Evolutionary conservation across 345 rosid species (phyloP).

Genomic region (Stellera chamaejasme): DNA sequence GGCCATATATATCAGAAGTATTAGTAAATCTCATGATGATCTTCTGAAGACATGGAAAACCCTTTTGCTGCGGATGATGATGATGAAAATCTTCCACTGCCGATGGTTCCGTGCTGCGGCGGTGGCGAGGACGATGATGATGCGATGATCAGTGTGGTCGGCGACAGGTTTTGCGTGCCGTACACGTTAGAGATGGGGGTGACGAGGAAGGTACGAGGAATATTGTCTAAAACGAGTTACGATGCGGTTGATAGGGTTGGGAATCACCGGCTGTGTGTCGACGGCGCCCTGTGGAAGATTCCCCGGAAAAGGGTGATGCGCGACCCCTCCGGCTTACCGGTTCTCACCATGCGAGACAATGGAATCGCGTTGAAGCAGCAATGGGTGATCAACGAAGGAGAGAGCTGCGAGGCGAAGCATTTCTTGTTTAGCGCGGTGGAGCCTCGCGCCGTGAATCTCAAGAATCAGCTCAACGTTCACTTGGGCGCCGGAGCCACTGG

Average conservation of each 20-base stretch:
- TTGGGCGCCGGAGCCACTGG: constrained; percentile 23
- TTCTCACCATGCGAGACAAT: constrained; percentile 57
- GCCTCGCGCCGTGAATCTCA: constrained; percentile 47
- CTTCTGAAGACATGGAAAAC: too few species aligned
- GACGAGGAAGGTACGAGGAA: constrained; percentile 41
- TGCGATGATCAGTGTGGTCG: constrained; percentile 36
- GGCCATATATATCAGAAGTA: too few species aligned
- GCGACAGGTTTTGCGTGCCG: constrained; percentile 54
- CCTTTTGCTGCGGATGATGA: too few species aligned
- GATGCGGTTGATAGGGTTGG: constrained; percentile 51
- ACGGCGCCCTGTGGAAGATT: constrained; percentile 55
- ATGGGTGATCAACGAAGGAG: constrained; percentile 57
- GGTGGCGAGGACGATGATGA: constrained; percentile 4
- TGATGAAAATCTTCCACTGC: too few species aligned
- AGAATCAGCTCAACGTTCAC: constrained; percentile 45
- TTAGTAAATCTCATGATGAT: too few species aligned
- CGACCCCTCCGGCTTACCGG: constrained; percentile 65
- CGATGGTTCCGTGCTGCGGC: too few species aligned
- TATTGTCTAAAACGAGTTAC: constrained; percentile 27
- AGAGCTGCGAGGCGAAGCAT: constrained; percentile 24
- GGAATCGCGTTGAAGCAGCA: constrained; percentile 32
- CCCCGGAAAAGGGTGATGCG: constrained; percentile 43
- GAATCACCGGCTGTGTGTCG: constrained; percentile 55
- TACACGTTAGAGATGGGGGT: constrained; percentile 48
- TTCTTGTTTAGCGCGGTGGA: constrained; percentile 35